Base-by-base conservation (phyloP, 768 basidiomycete genomes). In the Neoboletus magnificus region DNA sequence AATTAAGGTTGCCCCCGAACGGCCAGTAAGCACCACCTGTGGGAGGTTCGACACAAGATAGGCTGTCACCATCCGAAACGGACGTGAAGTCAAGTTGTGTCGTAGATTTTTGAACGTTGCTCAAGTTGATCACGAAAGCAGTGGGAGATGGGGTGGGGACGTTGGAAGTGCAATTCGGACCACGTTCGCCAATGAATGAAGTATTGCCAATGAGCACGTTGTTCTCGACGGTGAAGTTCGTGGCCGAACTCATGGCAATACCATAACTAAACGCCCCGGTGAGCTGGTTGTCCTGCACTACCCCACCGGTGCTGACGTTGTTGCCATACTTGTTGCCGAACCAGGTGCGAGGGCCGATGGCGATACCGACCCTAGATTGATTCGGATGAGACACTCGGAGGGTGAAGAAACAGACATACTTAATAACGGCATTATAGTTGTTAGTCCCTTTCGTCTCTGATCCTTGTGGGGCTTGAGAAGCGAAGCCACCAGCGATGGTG, bases 271-370 rank as follows among this genome's bases (percentile, higher is more conserved):
- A 89, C 10, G 87, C 85, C 6, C 86, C 86, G 12, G 80, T 78
- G 22, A 88, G 64, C 30, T 67, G 69, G 68, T 91, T 91, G 65
- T 80, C 72, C 18, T 71, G 62, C 22, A 89, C 83, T 6, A 74
- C 73, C 7, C 79, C 88, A n/a, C 76, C 75, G 36, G 67, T 73
- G 66, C 75, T 80, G 62, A 81, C 76, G 56, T 85, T 83, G 52
- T 79, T 80, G 23, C 77, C 76, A 59, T 76, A 87, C 49, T 69
- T 64, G 59, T 79, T 71, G 3, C 83, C 85, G 55, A 89, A 90
- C 89, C 89, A 91, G 16, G 82, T 83, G 12, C 81, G 81, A 10
- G 90, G 87, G 10, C 90, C 89, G 16, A 91, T 79, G 29, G 88
- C 89, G 46, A 91, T 85, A n/a, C 85, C 89, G 63, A 91, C 84